phyloP scores from a whole-genome alignment of 208 protist species.

The Trypanosoma theileri region DNA sequence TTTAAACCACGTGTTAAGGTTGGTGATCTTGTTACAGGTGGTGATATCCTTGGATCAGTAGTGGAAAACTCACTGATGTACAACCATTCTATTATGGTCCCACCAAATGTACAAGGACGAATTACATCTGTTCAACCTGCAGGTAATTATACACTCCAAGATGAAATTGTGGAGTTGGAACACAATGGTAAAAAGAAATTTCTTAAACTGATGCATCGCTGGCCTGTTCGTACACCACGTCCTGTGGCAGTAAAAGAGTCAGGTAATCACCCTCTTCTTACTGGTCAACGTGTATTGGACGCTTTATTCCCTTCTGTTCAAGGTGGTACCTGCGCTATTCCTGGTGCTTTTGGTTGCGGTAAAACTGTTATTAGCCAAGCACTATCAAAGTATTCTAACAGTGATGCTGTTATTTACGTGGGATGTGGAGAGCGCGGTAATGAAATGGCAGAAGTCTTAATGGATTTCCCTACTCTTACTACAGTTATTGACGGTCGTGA shows the following conservation, averaged over 20 bases:
- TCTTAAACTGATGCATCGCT: conserved; percentile 96
- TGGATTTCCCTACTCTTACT: conserved; percentile 99
- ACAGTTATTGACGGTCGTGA: conserved; percentile 94
- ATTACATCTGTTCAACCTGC: conserved; percentile 92
- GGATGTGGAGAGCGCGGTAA: conserved; percentile 99
- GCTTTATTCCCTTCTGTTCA: conserved; percentile 99
- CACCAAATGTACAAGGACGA: conserved; percentile 90
- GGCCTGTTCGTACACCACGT: conserved; percentile 96
- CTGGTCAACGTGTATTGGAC: conserved; percentile 99
- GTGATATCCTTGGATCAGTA: conserved; percentile 97
- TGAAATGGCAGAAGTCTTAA: conserved; percentile 99
- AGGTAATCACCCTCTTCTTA: conserved; percentile 97
- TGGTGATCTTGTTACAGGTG: conserved; percentile 96
- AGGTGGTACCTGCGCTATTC: conserved; percentile 99
- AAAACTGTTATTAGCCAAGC: conserved; percentile 99
- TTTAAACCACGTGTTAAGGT: conserved; percentile 94
- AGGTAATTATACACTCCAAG: conserved; percentile 95
- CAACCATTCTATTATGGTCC: conserved; percentile 97
- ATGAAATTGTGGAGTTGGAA: conserved; percentile 92
- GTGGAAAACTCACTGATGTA: conserved; percentile 97
- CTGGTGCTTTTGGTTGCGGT: conserved; percentile 99
- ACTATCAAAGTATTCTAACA: conserved; percentile 99
- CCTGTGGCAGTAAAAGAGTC: conserved; percentile 96
- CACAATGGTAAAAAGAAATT: conserved; percentile 86
- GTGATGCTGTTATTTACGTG: conserved; percentile 99